Percentiles rank a stretch among this genome's conserved stretches.
phyloP scores from a whole-genome alignment of 2,329 filamentous ascomycete species.

The Fusarium graminum region DNA sequence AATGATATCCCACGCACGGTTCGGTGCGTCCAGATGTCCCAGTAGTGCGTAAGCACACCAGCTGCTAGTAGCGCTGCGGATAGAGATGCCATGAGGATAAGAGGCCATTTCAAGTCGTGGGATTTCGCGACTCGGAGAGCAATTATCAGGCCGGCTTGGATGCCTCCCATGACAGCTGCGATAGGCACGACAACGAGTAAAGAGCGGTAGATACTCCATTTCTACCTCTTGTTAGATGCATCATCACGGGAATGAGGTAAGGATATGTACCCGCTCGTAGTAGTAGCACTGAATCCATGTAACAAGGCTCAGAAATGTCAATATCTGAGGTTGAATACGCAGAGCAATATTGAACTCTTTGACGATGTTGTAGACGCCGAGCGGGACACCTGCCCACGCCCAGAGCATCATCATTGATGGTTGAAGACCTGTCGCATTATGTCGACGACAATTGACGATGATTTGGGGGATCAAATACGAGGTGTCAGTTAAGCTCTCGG shows the following conservation, averaged over 20 bases:
- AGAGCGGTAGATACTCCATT: conserved; percentile 65
- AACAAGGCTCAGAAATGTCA: conserved; percentile 58
- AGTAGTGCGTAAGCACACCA: conserved; percentile 76
- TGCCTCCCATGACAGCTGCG: conserved; percentile 68
- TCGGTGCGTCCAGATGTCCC: conserved; percentile 74
- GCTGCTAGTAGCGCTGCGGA: conserved; percentile 73
- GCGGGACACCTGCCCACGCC: conserved; percentile 74
- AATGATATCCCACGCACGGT: conserved; percentile 80
- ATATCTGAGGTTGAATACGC: conserved; percentile 59
- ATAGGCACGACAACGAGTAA: conserved; percentile 64
- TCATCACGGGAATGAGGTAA: rapidly evolving
- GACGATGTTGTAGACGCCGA: conserved; percentile 66
- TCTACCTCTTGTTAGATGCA: conserved; percentile 52
- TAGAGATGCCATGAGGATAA: conserved; percentile 74
- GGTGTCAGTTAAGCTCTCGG: not conserved
- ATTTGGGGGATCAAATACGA: conserved; percentile 76
- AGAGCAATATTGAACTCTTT: conserved; percentile 58
- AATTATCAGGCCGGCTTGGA: conserved; percentile 71
- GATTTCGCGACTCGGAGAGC: conserved; percentile 62
- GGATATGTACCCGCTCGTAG: conserved; percentile 54
- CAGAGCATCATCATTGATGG: conserved; percentile 80
- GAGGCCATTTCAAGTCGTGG: conserved; percentile 68
- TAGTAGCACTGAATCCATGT: conserved; percentile 62
- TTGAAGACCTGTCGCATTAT: conserved; percentile 74
- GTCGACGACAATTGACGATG: conserved; percentile 74